Evolutionary conservation across 2,329 filamentous ascomycete species (phyloP).

Genomic region (Fusarium lateritium): DNA sequence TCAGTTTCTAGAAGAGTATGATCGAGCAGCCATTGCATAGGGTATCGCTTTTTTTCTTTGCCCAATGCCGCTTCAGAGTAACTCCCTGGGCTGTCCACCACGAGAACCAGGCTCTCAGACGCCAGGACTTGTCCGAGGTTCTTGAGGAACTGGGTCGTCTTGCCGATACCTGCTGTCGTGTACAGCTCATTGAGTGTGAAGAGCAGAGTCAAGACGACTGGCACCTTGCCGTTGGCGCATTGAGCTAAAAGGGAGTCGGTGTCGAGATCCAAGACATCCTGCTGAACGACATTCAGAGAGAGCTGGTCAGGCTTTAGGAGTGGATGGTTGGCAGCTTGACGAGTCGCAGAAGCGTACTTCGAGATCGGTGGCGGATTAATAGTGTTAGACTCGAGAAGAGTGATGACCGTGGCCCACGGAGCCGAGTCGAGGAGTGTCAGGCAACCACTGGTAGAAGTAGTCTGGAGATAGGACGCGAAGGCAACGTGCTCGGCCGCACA

Average conservation of each 20-base stretch:
- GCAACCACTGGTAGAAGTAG: constrained; percentile 48
- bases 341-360: constrained; percentile 66
- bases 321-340: constrained; percentile 60
- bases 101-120: constrained; percentile 78
- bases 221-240: constrained; percentile 50
- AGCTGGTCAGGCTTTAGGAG: constrained; percentile 61
- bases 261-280: constrained; percentile 64
- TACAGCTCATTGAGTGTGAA: constrained; percentile 98
- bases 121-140: constrained; percentile 72
- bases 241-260: constrained; percentile 52
- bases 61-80: constrained; percentile 87
- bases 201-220: constrained; percentile 81
- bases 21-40: constrained; percentile 94
- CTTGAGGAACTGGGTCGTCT: constrained; percentile 83
- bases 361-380: constrained; percentile 66
- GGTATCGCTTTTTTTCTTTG: constrained; percentile 77
- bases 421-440: constrained; percentile 85
- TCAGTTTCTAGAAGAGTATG: constrained; percentile 75
- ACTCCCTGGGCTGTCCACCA: constrained; percentile 93
- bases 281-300: constrained; percentile 59
- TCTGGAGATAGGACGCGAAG: constrained; percentile 62
- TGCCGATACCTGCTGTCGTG: constrained; percentile 77
- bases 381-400: constrained; percentile 70
- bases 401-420: constrained; percentile 78
- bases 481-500: constrained; percentile 74